Evolutionary conservation across 345 rosid genomes (phyloP), one percentile per base, ranked within the genome.

Genomic region (Salix brachista): DNA sequence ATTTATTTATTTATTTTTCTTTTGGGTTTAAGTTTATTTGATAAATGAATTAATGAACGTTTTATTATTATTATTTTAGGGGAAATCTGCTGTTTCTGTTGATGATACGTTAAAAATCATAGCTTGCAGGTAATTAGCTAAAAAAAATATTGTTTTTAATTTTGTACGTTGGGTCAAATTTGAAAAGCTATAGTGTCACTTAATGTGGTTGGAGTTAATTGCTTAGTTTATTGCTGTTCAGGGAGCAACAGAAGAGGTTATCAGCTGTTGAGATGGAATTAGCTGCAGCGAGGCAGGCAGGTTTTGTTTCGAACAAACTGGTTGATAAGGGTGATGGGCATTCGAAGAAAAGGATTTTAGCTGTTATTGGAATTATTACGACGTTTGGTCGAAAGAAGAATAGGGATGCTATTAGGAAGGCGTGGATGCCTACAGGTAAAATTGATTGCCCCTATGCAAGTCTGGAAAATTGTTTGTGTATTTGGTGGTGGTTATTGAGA

Each of bases 61-160:
- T 37, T 8, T n/a, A 36, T 39, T 1, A 8, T 37, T 21, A 6
- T 72, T 2, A 21, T 41, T 28, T 71, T 79, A 96, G 99, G 97
- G 93, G 17, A 83, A 87, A 82, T 89, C 99, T 84, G 92, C 94
- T 30, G 80, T 94, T 73, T 91, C 98, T 17, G 98, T 92, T 73
- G 98, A 91, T 75, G 99, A 90, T 81, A 89, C 98, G 18, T 83
- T 93, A 80, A 96, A 94, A 87, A 87, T 96, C 78, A 92, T 96
- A 73, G 85, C 86, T 72, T 96, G 95, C 94, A 90, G 98, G 99
- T 93, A 75, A 82, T 42, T 26, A 9, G 21, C 10, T 18, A 14
- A 61, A 46, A 46, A 48, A 36, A 28, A 34, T 65, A 26, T 6
- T 17, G 42, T 2, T 70, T 10, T 28, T 46, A 72, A 34, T 62